Base-by-base conservation (phyloP, 768 basidiomycete species). In the Tricholoma hemisulphureum region DNA sequence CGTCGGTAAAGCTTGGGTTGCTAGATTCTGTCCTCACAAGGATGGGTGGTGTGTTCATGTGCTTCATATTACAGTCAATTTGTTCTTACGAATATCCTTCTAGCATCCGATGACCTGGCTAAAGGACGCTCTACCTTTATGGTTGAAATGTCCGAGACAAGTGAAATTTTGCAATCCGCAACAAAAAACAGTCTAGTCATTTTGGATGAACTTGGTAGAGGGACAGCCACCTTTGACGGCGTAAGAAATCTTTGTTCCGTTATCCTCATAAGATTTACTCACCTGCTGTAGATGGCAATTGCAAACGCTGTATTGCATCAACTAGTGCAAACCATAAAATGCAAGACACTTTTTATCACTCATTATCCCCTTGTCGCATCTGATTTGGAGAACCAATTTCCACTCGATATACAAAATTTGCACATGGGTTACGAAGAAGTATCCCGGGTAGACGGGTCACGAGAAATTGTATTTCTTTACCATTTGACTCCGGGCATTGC, bases 61-160 rank as follows among this genome's bases (percentile, higher is more conserved):
- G 20, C 11, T 48, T 21, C 41, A n/a, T 23, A 50, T 39, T 32
- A 57, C 43, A 39, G 45, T 31, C 52, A 50, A 28, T 41, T 48
- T 14, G 13, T 41, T 23, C 32, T 51, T 48, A 62, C 37, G 62
- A 34, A 8, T 7, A 41, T 54, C 41, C 24, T 45, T 20, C 11
- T 57, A 88, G 96, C 96, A 0, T 89, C 86, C 9, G 96, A 98
- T 68, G 93, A 97, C 61, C 72, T 98, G 23, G 83, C 86, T 6
- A 81, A 89, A 35, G 94, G 94, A 0, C 84, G 92, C 7, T 96
- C 94, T 0, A 98, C 91, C 0, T 97, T 98, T 70, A 97, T 97
- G 95, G 92, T 98, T 3, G 96, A 99, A 72, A 88, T 98, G 80
- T 80, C 89, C 5, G 95, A 98, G 69, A 97, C 95, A 0, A 89